A percentile compares a stretch with the other conserved stretches of the same genome.
Conservation (phyloP, 2,329 filamentous ascomycete species). For the Diaporthe aspalathi region DNA sequence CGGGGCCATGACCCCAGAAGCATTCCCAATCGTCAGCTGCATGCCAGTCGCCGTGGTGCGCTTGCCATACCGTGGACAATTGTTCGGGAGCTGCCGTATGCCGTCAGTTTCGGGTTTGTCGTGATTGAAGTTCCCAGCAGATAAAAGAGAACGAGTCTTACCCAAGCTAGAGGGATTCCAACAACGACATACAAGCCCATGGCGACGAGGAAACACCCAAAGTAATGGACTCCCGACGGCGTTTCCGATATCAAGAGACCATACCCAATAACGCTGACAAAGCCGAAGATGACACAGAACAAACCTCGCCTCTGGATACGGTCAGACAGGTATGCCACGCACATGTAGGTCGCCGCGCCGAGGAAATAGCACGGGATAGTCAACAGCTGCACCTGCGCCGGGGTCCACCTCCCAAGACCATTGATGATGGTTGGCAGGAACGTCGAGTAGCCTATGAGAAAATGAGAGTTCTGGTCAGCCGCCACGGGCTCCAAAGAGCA, state of each 20-base stretch:
- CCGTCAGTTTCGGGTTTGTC: background rate
- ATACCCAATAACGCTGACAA: slow-evolving; percentile 75
- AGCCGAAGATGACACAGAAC: slow-evolving; percentile 71
- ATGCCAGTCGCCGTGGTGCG: slow-evolving; percentile 77
- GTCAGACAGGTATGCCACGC: slow-evolving; percentile 75
- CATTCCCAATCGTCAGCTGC: slow-evolving; percentile 78
- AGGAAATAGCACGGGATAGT: slow-evolving; percentile 83
- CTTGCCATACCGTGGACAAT: slow-evolving; percentile 80
- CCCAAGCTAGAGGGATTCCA: slow-evolving; percentile 67
- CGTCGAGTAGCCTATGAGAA: slow-evolving; percentile 69
- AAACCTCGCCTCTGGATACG: slow-evolving; percentile 72
- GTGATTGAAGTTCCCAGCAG: no score
- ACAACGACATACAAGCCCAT: slow-evolving; percentile 75
- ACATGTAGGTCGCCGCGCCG: slow-evolving; percentile 76
- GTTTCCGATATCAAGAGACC: slow-evolving; percentile 72
- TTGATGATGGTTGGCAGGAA: slow-evolving; percentile 84
- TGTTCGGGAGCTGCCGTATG: slow-evolving; percentile 63
- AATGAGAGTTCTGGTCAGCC: background rate
- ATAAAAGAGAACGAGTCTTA: slow-evolving; percentile 43
- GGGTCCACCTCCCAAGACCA: slow-evolving; percentile 71
- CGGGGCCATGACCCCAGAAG: slow-evolving; percentile 77
- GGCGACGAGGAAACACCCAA: slow-evolving; percentile 81
- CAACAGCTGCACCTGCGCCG: slow-evolving; percentile 76
- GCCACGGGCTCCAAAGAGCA: no score
- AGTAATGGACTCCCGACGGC: slow-evolving; percentile 74